These are phyloP conservation scores for Rhododendron ferrugineum DNA, from an alignment of 148 eudicot genomes.

Conservation along the genomic window DNA sequence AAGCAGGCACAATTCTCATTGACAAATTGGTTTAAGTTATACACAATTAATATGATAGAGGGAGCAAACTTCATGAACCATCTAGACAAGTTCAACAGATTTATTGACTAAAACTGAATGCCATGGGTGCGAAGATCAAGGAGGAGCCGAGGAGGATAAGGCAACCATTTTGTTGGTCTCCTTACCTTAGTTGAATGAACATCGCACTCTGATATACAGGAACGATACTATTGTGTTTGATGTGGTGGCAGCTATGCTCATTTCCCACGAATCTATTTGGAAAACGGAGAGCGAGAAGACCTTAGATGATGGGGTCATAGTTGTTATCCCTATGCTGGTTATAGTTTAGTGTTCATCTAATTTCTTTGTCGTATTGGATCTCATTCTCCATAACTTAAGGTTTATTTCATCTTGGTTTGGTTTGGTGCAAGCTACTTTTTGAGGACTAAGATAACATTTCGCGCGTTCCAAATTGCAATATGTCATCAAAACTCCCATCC, in stretches of 20 bases:
- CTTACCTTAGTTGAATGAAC: neutral
- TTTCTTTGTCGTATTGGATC: neutral
- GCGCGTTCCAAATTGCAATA: neutral
- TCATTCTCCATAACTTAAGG: neutral
- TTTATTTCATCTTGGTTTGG: neutral
- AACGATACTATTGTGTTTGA: neutral
- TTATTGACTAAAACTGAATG: neutral
- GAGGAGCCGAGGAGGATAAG: neutral
- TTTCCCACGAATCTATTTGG: neutral
- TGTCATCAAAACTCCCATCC: neutral
- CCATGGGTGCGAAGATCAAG: neutral
- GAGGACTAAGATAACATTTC: neutral
- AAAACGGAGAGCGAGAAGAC: neutral
- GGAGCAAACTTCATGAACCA: neutral
- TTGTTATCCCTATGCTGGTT: neutral
- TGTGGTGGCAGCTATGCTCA: neutral
- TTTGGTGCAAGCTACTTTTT: neutral
- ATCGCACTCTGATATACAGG: no score
- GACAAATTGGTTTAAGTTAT: neutral
- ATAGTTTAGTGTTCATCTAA: neutral
- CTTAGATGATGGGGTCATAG: neutral
- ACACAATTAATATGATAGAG: neutral
- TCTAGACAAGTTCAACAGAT: neutral
- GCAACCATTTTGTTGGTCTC: neutral
- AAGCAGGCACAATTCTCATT: neutral